These are phyloP conservation scores for Aspergillus hortae DNA, from an alignment of 2,329 filamentous ascomycete species.

Conservation along the genomic window DNA sequence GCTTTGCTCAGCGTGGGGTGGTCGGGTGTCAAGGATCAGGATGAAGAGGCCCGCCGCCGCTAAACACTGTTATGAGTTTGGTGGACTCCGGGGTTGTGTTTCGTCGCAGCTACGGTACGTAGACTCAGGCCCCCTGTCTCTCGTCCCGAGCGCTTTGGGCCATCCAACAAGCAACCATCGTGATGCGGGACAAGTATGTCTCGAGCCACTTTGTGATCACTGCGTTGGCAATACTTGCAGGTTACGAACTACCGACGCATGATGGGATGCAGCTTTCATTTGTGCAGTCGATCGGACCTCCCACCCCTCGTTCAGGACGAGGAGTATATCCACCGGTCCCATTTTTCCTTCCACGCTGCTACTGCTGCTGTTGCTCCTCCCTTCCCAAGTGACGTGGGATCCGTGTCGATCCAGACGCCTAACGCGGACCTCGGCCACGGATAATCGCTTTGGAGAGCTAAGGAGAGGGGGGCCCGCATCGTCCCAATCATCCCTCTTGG, in stretches of 20 bases:
- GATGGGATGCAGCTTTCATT: background rate
- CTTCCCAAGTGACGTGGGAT: slow-evolving; percentile 1
- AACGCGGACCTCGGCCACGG: slow-evolving; percentile 8
- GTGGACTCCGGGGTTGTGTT: too few species aligned
- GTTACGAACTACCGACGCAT: background rate
- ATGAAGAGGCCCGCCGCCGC: background rate
- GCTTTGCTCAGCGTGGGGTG: slow-evolving; percentile 12
- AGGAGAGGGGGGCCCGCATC: background rate
- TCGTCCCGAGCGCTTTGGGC: background rate
- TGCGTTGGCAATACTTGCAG: slow-evolving; percentile 4
- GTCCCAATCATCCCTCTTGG: background rate
- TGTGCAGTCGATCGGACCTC: background rate
- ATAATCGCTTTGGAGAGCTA: background rate
- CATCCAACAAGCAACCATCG: slow-evolving; percentile 9
- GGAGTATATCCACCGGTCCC: background rate
- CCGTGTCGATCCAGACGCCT: background rate
- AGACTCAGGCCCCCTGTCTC: too few species aligned
- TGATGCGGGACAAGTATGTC: slow-evolving; percentile 5
- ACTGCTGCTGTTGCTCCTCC: background rate
- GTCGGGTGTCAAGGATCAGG: slow-evolving; percentile 13
- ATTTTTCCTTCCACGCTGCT: background rate
- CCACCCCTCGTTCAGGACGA: too few species aligned
- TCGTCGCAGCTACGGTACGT: too few species aligned
- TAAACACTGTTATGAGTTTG: background rate
- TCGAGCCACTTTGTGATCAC: slow-evolving; percentile 8